These are phyloP conservation scores for Ochetophila trinervis DNA, from an alignment of 306 rosid genomes.

Conservation along the genomic window DNA sequence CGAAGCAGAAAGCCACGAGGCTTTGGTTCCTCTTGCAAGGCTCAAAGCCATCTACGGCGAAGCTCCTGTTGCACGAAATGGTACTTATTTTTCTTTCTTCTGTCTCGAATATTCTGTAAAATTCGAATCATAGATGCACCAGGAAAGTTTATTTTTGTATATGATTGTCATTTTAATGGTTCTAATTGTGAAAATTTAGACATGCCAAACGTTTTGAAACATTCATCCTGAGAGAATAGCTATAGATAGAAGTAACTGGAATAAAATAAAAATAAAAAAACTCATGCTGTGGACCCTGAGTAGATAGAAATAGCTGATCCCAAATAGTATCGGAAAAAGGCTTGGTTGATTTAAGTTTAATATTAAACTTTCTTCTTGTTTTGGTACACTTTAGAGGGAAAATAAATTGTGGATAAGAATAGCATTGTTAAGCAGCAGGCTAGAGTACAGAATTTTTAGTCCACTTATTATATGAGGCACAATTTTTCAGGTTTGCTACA, in stretches of 20 bases:
- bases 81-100: slow-evolving; percentile 31
- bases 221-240: background rate
- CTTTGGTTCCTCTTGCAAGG: slow-evolving; percentile 53
- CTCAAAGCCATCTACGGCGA: slow-evolving; percentile 75
- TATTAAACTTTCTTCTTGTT: background rate
- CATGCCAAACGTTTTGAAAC: too few relatives aligned
- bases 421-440: background rate
- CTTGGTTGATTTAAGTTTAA: background rate
- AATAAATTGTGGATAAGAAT: background rate
- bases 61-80: slow-evolving; percentile 38
- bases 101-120: too few relatives aligned
- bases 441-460: background rate
- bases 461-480: background rate
- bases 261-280: background rate
- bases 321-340: background rate
- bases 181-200: too few relatives aligned
- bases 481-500: background rate
- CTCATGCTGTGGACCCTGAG: background rate
- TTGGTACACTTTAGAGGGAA: background rate
- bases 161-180: too few relatives aligned
- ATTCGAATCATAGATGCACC: too few relatives aligned
- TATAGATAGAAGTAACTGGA: background rate
- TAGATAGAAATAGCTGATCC: background rate
- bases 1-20: slow-evolving; percentile 49
- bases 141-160: too few relatives aligned